phyloP scores from a whole-genome alignment of 2,329 filamentous ascomycete genomes.

The Rhynchosporium secalis region DNA sequence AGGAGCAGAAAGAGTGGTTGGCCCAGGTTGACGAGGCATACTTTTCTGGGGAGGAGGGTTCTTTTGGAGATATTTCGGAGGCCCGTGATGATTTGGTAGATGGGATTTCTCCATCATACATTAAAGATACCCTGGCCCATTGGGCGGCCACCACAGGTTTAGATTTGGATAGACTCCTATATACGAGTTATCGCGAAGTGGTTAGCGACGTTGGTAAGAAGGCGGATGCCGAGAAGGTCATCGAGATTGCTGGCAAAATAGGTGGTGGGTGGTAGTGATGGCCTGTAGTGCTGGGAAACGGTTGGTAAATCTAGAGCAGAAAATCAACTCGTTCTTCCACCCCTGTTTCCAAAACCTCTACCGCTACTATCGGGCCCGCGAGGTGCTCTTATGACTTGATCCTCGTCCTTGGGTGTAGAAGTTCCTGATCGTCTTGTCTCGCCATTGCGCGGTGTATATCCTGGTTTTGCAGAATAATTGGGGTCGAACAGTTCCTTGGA shows the following conservation, averaged over 20 bases:
- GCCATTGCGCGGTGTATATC: conserved; percentile 47
- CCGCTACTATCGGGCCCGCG: conserved; percentile 76
- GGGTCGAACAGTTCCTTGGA: conserved; percentile 75
- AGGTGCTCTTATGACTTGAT: conserved; percentile 71
- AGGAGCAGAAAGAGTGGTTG: conserved; percentile 85
- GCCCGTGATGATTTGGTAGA: conserved; percentile 51
- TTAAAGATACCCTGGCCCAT: conserved; percentile 69
- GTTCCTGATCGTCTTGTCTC: conserved; percentile 45
- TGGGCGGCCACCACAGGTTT: conserved; percentile 76
- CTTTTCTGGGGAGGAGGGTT: conserved; percentile 68
- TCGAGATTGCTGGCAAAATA: conserved; percentile 84
- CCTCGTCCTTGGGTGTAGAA: conserved; percentile 56
- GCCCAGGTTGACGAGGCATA: conserved; percentile 85
- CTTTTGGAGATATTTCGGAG: conserved; percentile 33
- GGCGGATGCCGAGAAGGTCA: conserved; percentile 75
- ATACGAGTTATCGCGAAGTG: conserved; percentile 88
- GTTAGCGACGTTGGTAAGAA: conserved; percentile 91
- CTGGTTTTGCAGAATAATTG: conserved; percentile 65
- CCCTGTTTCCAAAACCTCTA: conserved; percentile 71
- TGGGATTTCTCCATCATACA: conserved; percentile 64
- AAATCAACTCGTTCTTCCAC: conserved; percentile 52
- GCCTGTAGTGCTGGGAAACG: conserved; percentile 85
- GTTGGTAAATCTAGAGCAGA: conserved; percentile 66
- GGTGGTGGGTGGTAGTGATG: conserved; percentile 88
- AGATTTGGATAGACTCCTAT: conserved; percentile 68